Evolutionary conservation across 2,329 filamentous ascomycete genomes (phyloP).

Genomic region (Xylaria sp.): DNA sequence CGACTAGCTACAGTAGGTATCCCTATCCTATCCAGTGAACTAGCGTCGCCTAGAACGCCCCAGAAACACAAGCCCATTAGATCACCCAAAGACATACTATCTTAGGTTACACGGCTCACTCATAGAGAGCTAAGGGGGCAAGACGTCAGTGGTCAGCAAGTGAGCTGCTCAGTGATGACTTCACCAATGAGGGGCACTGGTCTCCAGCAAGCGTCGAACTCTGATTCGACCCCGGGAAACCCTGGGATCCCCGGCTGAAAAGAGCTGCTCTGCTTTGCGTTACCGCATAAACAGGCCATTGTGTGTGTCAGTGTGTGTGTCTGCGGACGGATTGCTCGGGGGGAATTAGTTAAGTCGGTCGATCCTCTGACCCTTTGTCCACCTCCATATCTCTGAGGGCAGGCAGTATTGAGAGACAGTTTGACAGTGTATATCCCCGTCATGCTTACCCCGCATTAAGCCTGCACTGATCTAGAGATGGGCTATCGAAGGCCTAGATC

Average conservation of each 20-base stretch:
- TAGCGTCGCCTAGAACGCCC: conserved; percentile 3
- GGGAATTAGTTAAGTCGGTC: neutral
- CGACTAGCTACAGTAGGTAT: neutral
- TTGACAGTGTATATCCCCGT: neutral
- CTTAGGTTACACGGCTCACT: conserved; percentile 1
- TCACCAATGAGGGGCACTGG: conserved; percentile 42
- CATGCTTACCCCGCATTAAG: conserved; percentile 42
- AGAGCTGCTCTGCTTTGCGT: neutral
- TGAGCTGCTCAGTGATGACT: conserved; percentile 40
- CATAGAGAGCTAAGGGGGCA: neutral
- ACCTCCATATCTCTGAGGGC: conserved; percentile 4
- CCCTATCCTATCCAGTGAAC: neutral
- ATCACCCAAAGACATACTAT: conserved; percentile 27
- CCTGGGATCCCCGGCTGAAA: neutral
- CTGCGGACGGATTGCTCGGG: neutral
- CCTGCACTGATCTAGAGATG: conserved; percentile 37
- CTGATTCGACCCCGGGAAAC: conserved; percentile 23
- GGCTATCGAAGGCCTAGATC: conserved; percentile 32
- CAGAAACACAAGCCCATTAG: neutral
- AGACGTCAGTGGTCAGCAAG: conserved; percentile 35
- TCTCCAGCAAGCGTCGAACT: conserved; percentile 36
- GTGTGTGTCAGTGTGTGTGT: neutral
- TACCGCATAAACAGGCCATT: neutral
- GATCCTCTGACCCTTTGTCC: neutral
- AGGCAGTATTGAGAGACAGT: neutral